Evolutionary conservation across 768 basidiomycete species (phyloP).

Genomic region (Gloeostereum incarnatum): DNA sequence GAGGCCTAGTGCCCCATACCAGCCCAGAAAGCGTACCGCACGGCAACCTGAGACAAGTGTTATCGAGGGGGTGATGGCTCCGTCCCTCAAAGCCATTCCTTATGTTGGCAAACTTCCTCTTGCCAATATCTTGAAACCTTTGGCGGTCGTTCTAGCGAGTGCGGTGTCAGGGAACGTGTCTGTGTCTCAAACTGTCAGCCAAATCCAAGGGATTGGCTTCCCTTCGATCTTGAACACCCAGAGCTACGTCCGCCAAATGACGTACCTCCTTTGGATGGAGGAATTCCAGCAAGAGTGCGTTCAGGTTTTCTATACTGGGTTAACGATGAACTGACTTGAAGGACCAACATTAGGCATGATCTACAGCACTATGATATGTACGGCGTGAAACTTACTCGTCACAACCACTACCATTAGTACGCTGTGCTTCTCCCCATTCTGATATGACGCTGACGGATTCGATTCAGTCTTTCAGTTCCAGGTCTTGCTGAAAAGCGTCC

Average conservation of each 20-base stretch:
- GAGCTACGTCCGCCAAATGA: slow-evolving; percentile 38
- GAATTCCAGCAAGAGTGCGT: slow-evolving; percentile 34
- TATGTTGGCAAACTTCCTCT: slow-evolving; percentile 30
- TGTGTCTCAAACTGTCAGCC: slow-evolving; percentile 16
- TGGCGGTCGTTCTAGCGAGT: slow-evolving; percentile 21
- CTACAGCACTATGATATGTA: slow-evolving; percentile 23
- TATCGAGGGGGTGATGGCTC: slow-evolving; percentile 32
- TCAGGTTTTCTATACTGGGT: not conserved
- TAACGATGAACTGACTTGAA: not conserved
- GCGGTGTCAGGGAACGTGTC: too few species aligned
- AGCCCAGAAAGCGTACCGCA: slow-evolving; percentile 23
- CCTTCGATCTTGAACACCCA: slow-evolving; percentile 26
- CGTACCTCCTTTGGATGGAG: slow-evolving; percentile 46
- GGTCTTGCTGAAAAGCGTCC: slow-evolving; percentile 52
- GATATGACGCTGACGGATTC: not conserved
- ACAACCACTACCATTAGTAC: slow-evolving; percentile 29
- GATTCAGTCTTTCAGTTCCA: slow-evolving; percentile 28
- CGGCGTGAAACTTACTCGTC: slow-evolving; percentile 18
- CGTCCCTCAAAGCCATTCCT: slow-evolving; percentile 28
- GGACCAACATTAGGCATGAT: slow-evolving; percentile 26
- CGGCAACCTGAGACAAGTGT: slow-evolving; percentile 24
- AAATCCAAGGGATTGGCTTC: slow-evolving; percentile 23
- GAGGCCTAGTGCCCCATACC: slow-evolving; percentile 35
- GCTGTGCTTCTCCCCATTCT: slow-evolving; percentile 9
- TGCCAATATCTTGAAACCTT: slow-evolving; percentile 25